Evolutionary conservation across 2,329 filamentous ascomycete species (phyloP), one percentile per base, ranked within the genome.

Genomic region (Cercospora zeae-maydis): DNA sequence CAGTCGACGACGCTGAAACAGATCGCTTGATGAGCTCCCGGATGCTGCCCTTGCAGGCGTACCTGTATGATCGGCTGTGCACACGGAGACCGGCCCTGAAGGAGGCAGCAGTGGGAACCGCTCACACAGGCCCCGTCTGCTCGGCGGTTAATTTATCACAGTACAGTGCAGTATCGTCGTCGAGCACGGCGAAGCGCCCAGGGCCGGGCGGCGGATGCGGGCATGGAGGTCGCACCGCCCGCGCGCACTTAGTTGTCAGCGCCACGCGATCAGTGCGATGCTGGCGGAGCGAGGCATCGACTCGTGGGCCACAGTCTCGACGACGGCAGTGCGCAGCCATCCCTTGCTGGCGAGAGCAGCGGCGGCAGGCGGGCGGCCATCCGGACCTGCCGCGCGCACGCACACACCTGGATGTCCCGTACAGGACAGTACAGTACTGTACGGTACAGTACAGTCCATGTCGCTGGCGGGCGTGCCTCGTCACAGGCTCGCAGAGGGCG

Each of bases 241-340:
- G n/a, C n/a, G n/a, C n/a, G n/a, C n/a, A 55, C 34, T 37, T 33
- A 60, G 52, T 57, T 49, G 58, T 63, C 63, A 61, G 53, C 63
- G 63, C 63, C 63, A 65, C 61, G 63, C 63, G 57, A 65, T 66
- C 63, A 63, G 54, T 63, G 61, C 56, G 30, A 42, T 59, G 49
- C 39, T 55, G 57, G 51, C 58, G 34, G 49, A 27, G 8, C 33
- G 31, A 52, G 54, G 62, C 42, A 56, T 51, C 55, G 49, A 62
- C 59, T 58, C 57, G 57, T 51, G 36, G 42, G 30, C 27, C 11
- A 7, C 21, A 36, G 19, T 36, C 30, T 24, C 9, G 13, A 57
- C n/a, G 53, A 51, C 45, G 58, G 49, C 39, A 31, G 24, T 58
- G 51, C 47, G 55, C 60, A 62, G 36, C 55, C 34, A 59, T 63